Conservation (phyloP, 345 rosid genomes). For the Hibiscus syriacus region DNA sequence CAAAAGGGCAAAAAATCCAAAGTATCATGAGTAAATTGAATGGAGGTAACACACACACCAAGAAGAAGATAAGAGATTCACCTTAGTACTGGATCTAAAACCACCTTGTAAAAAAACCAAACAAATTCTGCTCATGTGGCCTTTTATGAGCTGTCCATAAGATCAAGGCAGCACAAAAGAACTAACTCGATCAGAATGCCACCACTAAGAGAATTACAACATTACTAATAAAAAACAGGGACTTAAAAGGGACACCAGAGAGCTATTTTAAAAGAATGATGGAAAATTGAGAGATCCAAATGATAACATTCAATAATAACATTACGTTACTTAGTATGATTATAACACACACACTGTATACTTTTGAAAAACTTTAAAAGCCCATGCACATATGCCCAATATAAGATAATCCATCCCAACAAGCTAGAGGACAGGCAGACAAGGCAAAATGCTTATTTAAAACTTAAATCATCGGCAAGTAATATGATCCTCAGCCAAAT, state of each 20-base stretch:
- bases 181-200: slow-evolving; percentile 8
- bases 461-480: background rate
- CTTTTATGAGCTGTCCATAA: slow-evolving; percentile 55
- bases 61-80: slow-evolving; percentile 15
- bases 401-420: background rate
- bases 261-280: background rate
- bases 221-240: background rate
- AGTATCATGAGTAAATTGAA: background rate
- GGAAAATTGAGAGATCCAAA: background rate
- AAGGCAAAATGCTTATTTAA: slow-evolving; percentile 7
- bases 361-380: background rate
- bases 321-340: background rate
- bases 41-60: background rate
- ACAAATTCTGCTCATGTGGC: slow-evolving; percentile 67
- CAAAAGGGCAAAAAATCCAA: background rate
- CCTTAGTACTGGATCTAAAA: too few species aligned
- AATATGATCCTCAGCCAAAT: background rate
- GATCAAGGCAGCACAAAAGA: slow-evolving; percentile 5
- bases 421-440: background rate
- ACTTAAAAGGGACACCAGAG: background rate
- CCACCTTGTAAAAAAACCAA: slow-evolving; percentile 67
- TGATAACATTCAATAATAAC: background rate
- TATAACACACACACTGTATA: slow-evolving; percentile 1
- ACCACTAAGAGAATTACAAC: background rate
- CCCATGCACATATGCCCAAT: slow-evolving; percentile 1